A percentile compares a stretch with the other conserved stretches of the same genome.
Evolutionary conservation across 2,329 filamentous ascomycete species (phyloP).

Genomic region (Knoxdaviesia proteae): DNA sequence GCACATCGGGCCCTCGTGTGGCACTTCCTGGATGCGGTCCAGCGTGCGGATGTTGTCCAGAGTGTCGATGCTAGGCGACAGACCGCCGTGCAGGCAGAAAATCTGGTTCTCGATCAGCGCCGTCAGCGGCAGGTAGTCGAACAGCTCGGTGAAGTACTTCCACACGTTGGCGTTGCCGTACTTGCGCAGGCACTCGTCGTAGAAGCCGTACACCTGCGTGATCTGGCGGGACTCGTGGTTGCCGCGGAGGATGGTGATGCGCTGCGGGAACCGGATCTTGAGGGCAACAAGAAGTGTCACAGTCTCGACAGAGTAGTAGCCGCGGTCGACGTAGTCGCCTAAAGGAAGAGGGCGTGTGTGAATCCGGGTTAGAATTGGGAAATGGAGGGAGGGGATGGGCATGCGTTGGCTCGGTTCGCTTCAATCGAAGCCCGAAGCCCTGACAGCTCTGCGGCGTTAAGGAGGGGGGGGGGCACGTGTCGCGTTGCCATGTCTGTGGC

Average conservation of each 20-base stretch:
- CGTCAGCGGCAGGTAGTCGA: slow-evolving; percentile 93
- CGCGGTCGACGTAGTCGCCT: slow-evolving; percentile 97
- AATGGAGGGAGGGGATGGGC: background rate
- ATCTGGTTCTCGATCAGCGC: slow-evolving; percentile 98
- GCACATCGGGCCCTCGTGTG: slow-evolving; percentile 95
- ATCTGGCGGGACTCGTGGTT: slow-evolving; percentile 99
- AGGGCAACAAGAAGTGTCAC: slow-evolving; percentile 89
- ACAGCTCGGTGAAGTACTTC: slow-evolving; percentile 98
- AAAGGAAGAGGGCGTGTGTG: slow-evolving; percentile 4
- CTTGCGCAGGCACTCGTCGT: slow-evolving; percentile 96
- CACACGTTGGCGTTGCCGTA: slow-evolving; percentile 98
- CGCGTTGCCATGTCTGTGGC: background rate
- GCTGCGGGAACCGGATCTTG: slow-evolving; percentile 93
- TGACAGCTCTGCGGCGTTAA: too few relatives aligned
- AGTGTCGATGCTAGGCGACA: slow-evolving; percentile 90
- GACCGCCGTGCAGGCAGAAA: slow-evolving; percentile 91
- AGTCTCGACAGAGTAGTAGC: slow-evolving; percentile 97
- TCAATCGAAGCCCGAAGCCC: too few relatives aligned
- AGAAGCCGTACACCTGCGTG: slow-evolving; percentile 97
- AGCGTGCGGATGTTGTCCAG: slow-evolving; percentile 88
- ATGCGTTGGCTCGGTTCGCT: background rate
- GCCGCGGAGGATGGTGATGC: slow-evolving; percentile 94
- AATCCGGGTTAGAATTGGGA: background rate
- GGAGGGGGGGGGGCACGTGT: too few relatives aligned
- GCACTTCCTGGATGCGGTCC: slow-evolving; percentile 94